A percentile compares a stretch with the other conserved stretches of the same genome.
Evolutionary conservation across 176 grass and related monocot species (phyloP).

Genomic region (Rhynchospora pubera): DNA sequence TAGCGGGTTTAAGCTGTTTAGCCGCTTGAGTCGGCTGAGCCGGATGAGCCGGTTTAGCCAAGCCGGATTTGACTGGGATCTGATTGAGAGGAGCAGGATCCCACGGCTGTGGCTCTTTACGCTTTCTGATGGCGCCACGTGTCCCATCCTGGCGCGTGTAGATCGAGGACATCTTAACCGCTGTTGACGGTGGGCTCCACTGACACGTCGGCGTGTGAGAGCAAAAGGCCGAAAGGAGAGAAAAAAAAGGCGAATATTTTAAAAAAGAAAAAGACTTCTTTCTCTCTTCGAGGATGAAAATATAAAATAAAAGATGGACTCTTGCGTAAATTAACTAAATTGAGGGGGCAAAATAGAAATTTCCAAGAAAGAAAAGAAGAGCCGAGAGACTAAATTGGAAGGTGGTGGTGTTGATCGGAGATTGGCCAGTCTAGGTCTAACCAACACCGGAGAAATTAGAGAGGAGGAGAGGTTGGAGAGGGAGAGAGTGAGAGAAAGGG

Average conservation of each 20-base stretch:
- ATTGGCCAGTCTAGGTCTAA: background rate
- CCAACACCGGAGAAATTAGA: background rate
- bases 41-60: constrained; percentile 19
- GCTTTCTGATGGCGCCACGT: constrained; percentile 51
- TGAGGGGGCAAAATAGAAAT: constrained; percentile 25
- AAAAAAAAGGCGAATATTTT: background rate
- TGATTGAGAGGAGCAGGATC: background rate
- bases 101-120: constrained; percentile 49
- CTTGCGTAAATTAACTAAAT: background rate
- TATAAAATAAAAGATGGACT: background rate
- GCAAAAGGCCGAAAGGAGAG: background rate
- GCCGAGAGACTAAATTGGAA: background rate
- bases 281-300: background rate
- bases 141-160: constrained; percentile 45
- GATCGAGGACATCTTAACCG: constrained; percentile 47
- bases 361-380: constrained; percentile 28
- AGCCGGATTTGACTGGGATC: constrained; percentile 30
- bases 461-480: background rate
- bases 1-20: background rate
- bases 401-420: background rate
- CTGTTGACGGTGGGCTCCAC: background rate
- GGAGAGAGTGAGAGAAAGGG: background rate
- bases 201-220: constrained; percentile 29
- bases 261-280: background rate
- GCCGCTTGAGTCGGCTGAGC: constrained; percentile 10